phyloP scores from a whole-genome alignment of 1,139 yeast species.

The Candida tetrigidarum region DNA sequence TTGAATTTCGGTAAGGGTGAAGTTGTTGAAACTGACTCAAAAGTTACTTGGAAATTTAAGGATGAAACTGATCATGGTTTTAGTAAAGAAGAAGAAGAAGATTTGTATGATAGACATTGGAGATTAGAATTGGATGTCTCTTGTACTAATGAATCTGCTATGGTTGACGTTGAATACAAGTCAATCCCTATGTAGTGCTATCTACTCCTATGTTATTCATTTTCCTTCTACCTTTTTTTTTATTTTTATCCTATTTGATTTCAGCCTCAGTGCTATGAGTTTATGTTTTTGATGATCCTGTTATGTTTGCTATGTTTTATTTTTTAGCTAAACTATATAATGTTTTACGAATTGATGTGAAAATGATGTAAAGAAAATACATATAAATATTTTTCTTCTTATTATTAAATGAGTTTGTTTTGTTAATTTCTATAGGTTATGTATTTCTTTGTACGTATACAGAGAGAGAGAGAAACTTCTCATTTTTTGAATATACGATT shows the following conservation, averaged over 20 bases:
- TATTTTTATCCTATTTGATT: neutral
- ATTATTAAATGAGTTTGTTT: neutral
- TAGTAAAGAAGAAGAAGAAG: conserved; percentile 51
- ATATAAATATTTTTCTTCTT: neutral
- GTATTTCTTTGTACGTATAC: neutral
- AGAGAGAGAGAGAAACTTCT: neutral
- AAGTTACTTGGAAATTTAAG: conserved; percentile 55
- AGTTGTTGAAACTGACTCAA: conserved; percentile 49
- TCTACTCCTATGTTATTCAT: neutral
- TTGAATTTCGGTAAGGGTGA: conserved; percentile 57
- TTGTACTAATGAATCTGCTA: conserved; percentile 62
- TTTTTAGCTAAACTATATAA: neutral
- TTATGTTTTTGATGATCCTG: neutral
- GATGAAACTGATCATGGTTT: conserved; percentile 61
- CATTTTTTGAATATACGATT: conserved; percentile 3
- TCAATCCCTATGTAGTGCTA: conserved; percentile 37
- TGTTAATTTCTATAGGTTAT: neutral
- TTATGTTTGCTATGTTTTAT: neutral
- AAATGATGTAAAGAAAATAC: neutral
- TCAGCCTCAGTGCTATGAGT: too few relatives aligned
- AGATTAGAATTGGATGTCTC: conserved; percentile 58
- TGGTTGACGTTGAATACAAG: conserved; percentile 62
- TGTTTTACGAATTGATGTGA: conserved; percentile 9
- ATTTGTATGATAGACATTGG: conserved; percentile 54
- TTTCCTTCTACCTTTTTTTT: neutral